These are phyloP conservation scores for Ajuga reptans DNA, from an alignment of 305 asterid genomes.

Conservation along the genomic window DNA sequence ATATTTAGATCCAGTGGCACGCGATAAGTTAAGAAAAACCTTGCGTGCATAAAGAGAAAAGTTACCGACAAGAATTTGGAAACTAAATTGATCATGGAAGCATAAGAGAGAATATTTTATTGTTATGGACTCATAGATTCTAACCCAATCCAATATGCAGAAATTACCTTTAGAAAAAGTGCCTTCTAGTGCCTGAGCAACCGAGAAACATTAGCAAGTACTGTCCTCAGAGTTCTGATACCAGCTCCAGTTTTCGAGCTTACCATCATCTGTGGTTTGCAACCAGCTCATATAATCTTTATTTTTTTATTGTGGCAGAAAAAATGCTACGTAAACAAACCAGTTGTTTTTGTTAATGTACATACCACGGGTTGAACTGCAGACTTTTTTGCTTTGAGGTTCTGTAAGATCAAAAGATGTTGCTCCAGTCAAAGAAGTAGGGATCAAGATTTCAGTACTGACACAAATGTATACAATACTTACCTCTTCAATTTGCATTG, in stretches of 20 bases:
- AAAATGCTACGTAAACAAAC: slow-evolving; percentile 1
- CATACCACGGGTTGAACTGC: slow-evolving; percentile 86
- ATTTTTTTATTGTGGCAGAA: slow-evolving; percentile 14
- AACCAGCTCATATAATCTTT: not conserved
- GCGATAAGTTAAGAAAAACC: not conserved
- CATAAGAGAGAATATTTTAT: not conserved
- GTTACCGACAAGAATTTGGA: not conserved
- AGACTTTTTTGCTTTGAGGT: slow-evolving; percentile 66
- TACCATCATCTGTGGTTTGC: slow-evolving; percentile 72
- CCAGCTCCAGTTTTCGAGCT: slow-evolving; percentile 97
- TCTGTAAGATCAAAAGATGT: slow-evolving; percentile 40
- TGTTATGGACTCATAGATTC: too few relatives aligned
- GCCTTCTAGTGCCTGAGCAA: slow-evolving; percentile 38
- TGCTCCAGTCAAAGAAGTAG: slow-evolving; percentile 1
- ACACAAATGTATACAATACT: slow-evolving; percentile 4
- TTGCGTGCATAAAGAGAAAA: not conserved
- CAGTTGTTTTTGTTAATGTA: not conserved
- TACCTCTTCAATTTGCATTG: slow-evolving; percentile 98
- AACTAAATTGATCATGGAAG: not conserved
- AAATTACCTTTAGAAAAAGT: slow-evolving; percentile 19
- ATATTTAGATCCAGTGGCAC: not conserved
- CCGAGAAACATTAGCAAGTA: slow-evolving; percentile 67
- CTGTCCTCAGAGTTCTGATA: slow-evolving; percentile 79
- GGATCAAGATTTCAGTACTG: not conserved
- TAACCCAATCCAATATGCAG: slow-evolving; percentile 2